Conservation (phyloP, 2,329 filamentous ascomycete genomes). For the Fusarium nodosum region DNA sequence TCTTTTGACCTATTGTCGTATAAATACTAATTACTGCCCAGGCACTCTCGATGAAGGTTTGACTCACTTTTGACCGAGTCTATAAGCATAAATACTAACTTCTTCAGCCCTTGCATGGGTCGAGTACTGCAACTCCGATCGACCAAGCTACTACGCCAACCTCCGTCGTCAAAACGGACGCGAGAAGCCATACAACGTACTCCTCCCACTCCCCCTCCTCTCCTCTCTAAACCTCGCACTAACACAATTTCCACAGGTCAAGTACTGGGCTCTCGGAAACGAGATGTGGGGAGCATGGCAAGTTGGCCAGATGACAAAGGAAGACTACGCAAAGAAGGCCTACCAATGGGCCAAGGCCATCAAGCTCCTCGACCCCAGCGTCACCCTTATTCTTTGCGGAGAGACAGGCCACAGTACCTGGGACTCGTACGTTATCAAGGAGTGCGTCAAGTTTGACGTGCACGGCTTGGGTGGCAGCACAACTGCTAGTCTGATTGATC, state of each 20-base stretch:
- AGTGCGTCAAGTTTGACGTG: conserved; percentile 66
- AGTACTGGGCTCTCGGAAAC: conserved; percentile 90
- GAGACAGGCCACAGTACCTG: conserved; percentile 76
- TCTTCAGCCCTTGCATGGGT: conserved; percentile 75
- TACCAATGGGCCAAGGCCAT: conserved; percentile 80
- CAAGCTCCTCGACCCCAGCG: conserved; percentile 77
- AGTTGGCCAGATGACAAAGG: conserved; percentile 76
- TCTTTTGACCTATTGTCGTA: too few relatives aligned
- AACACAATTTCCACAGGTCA: conserved; percentile 60
- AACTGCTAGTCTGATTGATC: conserved; percentile 70
- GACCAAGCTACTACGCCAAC: conserved; percentile 85
- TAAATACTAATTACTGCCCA: conserved; percentile 8
- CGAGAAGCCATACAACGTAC: conserved; percentile 77
- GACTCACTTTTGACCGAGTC: background rate
- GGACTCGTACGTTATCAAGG: conserved; percentile 80
- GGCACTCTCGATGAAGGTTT: conserved; percentile 58
- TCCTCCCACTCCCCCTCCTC: background rate
- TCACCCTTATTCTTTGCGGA: conserved; percentile 80
- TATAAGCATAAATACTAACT: background rate
- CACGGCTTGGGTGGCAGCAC: conserved; percentile 54
- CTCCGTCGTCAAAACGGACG: conserved; percentile 81
- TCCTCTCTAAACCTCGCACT: background rate
- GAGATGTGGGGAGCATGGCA: conserved; percentile 77
- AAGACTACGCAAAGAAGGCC: conserved; percentile 77
- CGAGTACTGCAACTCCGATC: conserved; percentile 87